phyloP scores from a whole-genome alignment of 352 stramenopile species.

The Thalassiosira hispida region DNA sequence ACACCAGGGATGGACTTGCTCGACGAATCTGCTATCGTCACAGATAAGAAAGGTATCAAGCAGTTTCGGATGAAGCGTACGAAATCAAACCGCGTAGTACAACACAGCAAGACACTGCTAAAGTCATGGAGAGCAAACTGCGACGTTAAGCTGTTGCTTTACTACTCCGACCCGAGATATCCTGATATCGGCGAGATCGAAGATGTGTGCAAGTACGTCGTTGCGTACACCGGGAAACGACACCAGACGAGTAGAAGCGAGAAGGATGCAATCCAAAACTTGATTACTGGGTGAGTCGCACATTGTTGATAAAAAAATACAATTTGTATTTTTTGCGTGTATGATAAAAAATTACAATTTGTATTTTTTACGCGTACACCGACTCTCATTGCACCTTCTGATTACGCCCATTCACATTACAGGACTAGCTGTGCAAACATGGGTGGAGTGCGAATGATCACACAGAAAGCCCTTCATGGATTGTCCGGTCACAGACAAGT shows the following conservation, averaged over 20 bases:
- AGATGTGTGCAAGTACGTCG: slow-evolving; percentile 33
- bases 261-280: slow-evolving; percentile 32
- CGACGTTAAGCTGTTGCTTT: slow-evolving; percentile 32
- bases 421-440: neutral
- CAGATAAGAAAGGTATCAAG: slow-evolving; percentile 13
- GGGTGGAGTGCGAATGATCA: neutral
- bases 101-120: slow-evolving; percentile 26
- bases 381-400: too few species aligned
- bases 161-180: slow-evolving; percentile 14
- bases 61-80: slow-evolving; percentile 42
- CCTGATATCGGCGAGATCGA: slow-evolving; percentile 35
- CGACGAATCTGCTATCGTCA: neutral
- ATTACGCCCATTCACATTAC: neutral
- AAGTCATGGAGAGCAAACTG: slow-evolving; percentile 35
- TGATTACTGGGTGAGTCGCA: slow-evolving; percentile 17
- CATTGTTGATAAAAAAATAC: neutral
- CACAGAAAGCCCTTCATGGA: slow-evolving; percentile 16
- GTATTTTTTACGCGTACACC: neutral
- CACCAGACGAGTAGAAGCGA: slow-evolving; percentile 26
- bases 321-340: neutral
- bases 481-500: slow-evolving; percentile 9
- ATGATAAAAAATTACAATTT: neutral
- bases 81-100: slow-evolving; percentile 22
- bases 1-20: slow-evolving; percentile 15
- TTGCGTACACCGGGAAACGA: slow-evolving; percentile 40